Evolutionary conservation across 108 stramenopile species (phyloP).

Genomic region (Skeletonema marinoi): DNA sequence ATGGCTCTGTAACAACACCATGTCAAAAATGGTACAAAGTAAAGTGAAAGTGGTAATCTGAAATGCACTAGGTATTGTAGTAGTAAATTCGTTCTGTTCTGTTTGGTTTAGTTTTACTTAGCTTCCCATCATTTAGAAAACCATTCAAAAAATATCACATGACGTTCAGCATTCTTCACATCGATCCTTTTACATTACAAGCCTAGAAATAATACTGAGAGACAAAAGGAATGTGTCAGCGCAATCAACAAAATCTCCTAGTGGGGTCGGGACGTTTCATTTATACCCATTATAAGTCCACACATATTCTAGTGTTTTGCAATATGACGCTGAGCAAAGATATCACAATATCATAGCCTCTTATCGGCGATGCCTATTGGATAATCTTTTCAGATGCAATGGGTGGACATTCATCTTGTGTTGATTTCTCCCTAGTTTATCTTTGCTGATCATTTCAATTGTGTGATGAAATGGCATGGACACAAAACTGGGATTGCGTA

Average conservation of each 20-base stretch:
- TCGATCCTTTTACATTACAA: neutral
- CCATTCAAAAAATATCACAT: too few relatives aligned
- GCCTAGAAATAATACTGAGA: neutral
- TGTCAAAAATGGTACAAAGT: too few relatives aligned
- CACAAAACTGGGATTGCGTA: neutral
- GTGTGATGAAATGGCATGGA: neutral
- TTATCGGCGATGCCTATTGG: too few relatives aligned
- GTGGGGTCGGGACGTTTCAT: neutral
- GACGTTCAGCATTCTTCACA: too few relatives aligned
- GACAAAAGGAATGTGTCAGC: neutral
- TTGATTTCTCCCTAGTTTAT: neutral
- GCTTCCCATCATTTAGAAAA: too few relatives aligned
- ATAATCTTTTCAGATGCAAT: neutral
- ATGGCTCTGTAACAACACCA: too few relatives aligned
- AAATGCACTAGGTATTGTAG: too few relatives aligned
- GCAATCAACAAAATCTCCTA: neutral
- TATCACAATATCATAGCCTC: too few relatives aligned
- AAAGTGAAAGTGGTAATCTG: too few relatives aligned
- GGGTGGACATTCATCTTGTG: neutral
- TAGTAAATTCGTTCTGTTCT: too few relatives aligned
- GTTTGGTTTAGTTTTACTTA: too few relatives aligned
- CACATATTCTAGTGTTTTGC: neutral
- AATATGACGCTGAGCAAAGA: neutral
- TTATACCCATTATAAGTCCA: neutral
- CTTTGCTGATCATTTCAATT: neutral